phyloP scores from a whole-genome alignment of 176 grass and related monocot genomes.

The Areca catechu region DNA sequence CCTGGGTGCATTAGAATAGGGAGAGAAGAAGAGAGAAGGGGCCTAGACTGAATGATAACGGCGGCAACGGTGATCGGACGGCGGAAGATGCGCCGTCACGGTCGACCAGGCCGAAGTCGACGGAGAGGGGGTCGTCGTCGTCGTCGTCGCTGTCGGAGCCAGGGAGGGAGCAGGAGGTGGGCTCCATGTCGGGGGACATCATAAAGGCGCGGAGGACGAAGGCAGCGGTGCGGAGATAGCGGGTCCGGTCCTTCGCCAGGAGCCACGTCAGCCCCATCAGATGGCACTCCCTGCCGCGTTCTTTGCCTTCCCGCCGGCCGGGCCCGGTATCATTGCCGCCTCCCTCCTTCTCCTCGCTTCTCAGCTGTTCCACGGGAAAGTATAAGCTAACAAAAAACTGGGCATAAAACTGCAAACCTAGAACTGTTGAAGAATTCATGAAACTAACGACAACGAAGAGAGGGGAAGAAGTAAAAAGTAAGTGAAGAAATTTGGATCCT shows the following conservation, averaged over 20 bases:
- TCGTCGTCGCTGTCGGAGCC: neutral
- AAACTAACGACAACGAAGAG: too few relatives aligned
- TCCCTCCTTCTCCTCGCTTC: neutral
- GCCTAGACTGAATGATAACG: neutral
- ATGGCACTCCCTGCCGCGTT: constrained; percentile 63
- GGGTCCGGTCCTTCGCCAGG: constrained; percentile 58
- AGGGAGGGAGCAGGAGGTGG: constrained; percentile 45
- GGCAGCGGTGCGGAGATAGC: constrained; percentile 45
- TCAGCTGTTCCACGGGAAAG: constrained; percentile 22
- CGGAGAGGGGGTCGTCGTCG: constrained; percentile 55
- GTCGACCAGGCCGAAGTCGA: constrained; percentile 35
- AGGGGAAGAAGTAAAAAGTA: too few relatives aligned
- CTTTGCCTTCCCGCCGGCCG: neutral
- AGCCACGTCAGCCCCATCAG: constrained; percentile 94
- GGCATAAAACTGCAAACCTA: too few relatives aligned
- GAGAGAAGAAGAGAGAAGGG: neutral
- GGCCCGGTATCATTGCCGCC: constrained; percentile 9
- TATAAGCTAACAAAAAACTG: too few relatives aligned
- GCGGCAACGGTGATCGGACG: neutral
- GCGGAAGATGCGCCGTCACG: constrained; percentile 14
- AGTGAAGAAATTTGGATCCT: too few relatives aligned
- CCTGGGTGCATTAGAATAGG: too few relatives aligned
- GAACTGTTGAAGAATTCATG: too few relatives aligned
- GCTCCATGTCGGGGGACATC: constrained; percentile 42
- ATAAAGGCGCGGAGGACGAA: constrained; percentile 66